These are phyloP conservation scores for Nicotiana obtusifolia DNA, from an alignment of 257 asterid species.

Conservation along the genomic window DNA sequence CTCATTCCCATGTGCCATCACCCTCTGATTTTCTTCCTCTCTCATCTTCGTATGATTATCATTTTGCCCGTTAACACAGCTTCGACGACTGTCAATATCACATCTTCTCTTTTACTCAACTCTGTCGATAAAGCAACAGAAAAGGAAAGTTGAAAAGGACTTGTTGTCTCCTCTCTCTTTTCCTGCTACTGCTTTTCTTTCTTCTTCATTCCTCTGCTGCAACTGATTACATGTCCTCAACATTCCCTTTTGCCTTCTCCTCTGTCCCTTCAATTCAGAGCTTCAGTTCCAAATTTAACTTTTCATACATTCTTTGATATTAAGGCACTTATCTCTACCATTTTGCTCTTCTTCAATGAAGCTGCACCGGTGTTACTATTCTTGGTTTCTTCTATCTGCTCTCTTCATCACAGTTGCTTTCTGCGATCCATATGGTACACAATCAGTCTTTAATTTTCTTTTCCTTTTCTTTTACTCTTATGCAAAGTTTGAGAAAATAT, in stretches of 20 bases:
- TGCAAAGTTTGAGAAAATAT: neutral
- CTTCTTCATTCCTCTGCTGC: conserved; percentile 1
- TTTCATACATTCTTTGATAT: neutral
- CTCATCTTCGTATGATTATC: neutral
- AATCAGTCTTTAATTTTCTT: neutral
- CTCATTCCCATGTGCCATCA: neutral
- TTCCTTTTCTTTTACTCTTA: neutral
- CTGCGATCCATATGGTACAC: conserved; percentile 63
- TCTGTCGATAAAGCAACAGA: conserved; percentile 16
- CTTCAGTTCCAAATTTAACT: neutral
- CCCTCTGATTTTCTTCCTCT: neutral
- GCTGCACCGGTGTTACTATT: conserved; percentile 26
- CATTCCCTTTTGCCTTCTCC: neutral
- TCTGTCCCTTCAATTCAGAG: neutral
- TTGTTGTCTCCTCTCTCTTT: conserved; percentile 12
- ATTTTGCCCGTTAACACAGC: conserved; percentile 2
- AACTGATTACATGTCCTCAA: neutral
- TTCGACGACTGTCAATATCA: conserved; percentile 29
- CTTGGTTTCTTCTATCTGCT: conserved; percentile 32
- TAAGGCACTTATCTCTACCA: neutral
- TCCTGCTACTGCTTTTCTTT: neutral
- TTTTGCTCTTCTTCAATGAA: conserved; percentile 35
- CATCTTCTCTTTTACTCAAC: conserved; percentile 46
- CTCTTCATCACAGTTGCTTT: conserved; percentile 23
- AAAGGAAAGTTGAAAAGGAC: conserved; percentile 12